These are phyloP conservation scores for Corylus avellana DNA, from an alignment of 306 rosid species.

Conservation along the genomic window DNA sequence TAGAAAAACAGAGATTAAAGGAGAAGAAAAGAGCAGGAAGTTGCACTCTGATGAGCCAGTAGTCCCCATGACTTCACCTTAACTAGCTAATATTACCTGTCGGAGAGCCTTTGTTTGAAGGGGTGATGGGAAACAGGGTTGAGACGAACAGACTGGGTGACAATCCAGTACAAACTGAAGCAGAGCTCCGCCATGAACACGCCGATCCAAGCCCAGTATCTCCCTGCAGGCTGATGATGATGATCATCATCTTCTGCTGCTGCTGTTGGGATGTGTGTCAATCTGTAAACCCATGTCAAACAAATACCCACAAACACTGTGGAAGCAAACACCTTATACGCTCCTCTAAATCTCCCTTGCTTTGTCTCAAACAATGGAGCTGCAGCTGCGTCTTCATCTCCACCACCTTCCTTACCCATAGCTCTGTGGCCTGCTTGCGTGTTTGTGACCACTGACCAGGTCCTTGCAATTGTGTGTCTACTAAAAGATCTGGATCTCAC, in stretches of 20 bases:
- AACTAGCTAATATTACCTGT: constrained; percentile 34
- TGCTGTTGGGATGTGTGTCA: constrained; percentile 17
- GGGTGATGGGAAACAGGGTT: constrained; percentile 30
- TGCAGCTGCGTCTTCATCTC: not conserved
- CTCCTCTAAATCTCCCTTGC: constrained; percentile 31
- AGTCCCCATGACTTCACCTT: no score
- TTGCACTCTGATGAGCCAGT: no score
- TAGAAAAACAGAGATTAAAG: no score
- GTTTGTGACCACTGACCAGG: not conserved
- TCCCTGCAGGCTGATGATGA: not conserved
- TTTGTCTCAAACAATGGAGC: constrained; percentile 44
- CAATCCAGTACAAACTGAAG: constrained; percentile 63
- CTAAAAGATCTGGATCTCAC: no score
- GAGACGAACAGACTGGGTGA: constrained; percentile 64
- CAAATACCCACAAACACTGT: constrained; percentile 41
- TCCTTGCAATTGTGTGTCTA: no score
- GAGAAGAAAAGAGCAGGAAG: not conserved
- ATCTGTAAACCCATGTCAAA: constrained; percentile 57
- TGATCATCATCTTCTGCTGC: not conserved
- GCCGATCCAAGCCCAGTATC: constrained; percentile 43
- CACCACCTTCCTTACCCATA: constrained; percentile 12
- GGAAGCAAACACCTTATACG: constrained; percentile 30
- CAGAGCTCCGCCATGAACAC: constrained; percentile 34
- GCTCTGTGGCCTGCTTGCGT: not conserved
- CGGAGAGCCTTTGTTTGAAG: constrained; percentile 40